Percentiles rank a stretch among this genome's conserved stretches.
These are phyloP conservation scores for Pseudogymnoascus pannorum DNA, from an alignment of 2,329 filamentous ascomycete genomes.

Conservation along the genomic window DNA sequence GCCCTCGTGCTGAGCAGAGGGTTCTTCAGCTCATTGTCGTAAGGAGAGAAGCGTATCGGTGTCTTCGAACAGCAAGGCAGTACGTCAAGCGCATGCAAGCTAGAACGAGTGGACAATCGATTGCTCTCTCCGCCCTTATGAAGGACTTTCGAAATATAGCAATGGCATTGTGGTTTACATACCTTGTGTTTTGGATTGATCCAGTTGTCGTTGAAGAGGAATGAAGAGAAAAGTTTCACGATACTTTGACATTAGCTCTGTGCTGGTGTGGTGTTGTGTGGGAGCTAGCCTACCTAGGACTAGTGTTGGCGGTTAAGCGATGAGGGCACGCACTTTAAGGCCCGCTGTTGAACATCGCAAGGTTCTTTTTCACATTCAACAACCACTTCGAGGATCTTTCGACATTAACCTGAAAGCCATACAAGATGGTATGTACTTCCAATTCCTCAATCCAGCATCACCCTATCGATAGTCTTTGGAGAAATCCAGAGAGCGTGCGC, in stretches of 20 bases:
- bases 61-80: constrained; percentile 23
- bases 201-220: constrained; percentile 9
- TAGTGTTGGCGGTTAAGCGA: neutral
- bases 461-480: constrained; percentile 9
- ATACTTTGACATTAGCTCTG: constrained; percentile 7
- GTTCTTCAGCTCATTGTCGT: constrained; percentile 63
- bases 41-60: constrained; percentile 56
- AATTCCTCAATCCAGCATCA: neutral
- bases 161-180: neutral
- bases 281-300: neutral
- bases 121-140: constrained; percentile 44
- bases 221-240: constrained; percentile 1
- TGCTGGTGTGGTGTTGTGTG: neutral
- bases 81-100: constrained; percentile 4
- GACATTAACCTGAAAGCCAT: constrained; percentile 44
- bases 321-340: constrained; percentile 9
- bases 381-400: constrained; percentile 61
- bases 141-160: constrained; percentile 21
- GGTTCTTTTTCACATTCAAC: constrained; percentile 4
- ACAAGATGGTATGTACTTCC: constrained; percentile 50
- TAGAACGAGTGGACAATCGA: constrained; percentile 36
- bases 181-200: constrained; percentile 3
- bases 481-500: neutral
- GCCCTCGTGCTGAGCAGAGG: constrained; percentile 36
- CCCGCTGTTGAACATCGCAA: constrained; percentile 9